phyloP scores from a whole-genome alignment of 2,329 filamentous ascomycete species.

The Fusarium nygamai region DNA sequence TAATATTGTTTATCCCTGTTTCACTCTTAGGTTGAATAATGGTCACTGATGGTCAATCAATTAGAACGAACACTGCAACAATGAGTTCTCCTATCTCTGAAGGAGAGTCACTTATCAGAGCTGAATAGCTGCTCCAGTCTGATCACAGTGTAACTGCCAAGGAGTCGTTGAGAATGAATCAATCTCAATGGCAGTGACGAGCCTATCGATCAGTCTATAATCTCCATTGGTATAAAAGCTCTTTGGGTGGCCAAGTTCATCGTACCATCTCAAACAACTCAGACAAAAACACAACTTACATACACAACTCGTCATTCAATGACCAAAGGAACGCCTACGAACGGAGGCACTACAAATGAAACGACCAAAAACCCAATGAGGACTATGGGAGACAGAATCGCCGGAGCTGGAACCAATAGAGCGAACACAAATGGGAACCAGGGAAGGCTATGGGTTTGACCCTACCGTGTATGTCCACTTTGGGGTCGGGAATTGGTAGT shows the following conservation, averaged over 20 bases:
- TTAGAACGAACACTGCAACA: accelerated
- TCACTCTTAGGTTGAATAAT: accelerated
- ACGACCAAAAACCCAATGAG: too few relatives aligned
- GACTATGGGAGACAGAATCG: too few relatives aligned
- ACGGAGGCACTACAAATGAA: too few relatives aligned
- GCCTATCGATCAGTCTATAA: accelerated
- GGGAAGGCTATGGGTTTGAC: too few relatives aligned
- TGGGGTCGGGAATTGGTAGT: too few relatives aligned
- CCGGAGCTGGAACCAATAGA: too few relatives aligned
- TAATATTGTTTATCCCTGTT: background rate
- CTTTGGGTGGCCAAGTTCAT: too few relatives aligned
- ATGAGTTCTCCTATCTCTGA: background rate
- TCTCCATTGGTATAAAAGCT: background rate
- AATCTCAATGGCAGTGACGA: background rate
- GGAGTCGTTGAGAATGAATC: background rate
- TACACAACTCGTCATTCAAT: too few relatives aligned
- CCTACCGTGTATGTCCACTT: too few relatives aligned
- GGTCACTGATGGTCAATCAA: accelerated
- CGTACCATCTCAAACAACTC: background rate
- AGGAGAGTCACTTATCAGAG: accelerated
- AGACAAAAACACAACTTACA: background rate
- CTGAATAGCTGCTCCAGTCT: background rate
- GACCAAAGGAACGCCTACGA: too few relatives aligned
- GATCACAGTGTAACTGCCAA: background rate
- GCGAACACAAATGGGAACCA: too few relatives aligned